Evolutionary conservation across 371 early-diverging fungal genomes (phyloP).

Genomic region (Apophysomyces elegans): DNA sequence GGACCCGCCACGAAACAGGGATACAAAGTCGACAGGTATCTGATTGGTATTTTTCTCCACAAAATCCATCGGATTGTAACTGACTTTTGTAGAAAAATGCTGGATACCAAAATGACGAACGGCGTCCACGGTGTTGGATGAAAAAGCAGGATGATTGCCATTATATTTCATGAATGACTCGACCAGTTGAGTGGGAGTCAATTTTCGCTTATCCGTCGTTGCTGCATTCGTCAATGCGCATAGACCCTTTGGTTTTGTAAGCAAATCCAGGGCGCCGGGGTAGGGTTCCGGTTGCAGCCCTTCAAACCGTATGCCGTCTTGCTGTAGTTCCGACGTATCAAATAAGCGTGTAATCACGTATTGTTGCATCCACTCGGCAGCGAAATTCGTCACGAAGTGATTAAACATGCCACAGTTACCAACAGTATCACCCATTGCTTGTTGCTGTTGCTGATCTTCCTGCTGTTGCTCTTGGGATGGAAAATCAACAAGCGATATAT

Average conservation of each 20-base stretch:
- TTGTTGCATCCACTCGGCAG: conserved; percentile 81
- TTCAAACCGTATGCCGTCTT: conserved; percentile 32
- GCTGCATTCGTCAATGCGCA: conserved; percentile 49
- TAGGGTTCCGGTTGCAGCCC: conserved; percentile 45
- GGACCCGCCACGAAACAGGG: conserved; percentile 70
- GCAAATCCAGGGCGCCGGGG: conserved; percentile 42
- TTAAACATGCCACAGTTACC: conserved; percentile 56
- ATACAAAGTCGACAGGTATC: conserved; percentile 80
- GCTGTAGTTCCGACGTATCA: conserved; percentile 28
- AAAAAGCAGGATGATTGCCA: conserved; percentile 49
- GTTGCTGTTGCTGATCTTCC: neutral
- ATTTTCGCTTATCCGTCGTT: conserved; percentile 36
- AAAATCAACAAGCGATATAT: conserved; percentile 76
- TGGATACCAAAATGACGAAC: conserved; percentile 70
- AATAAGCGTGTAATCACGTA: conserved; percentile 68
- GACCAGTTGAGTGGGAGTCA: conserved; percentile 46
- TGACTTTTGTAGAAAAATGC: conserved; percentile 78
- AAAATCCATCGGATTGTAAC: conserved; percentile 78
- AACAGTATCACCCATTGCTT: conserved; percentile 18
- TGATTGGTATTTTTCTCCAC: conserved; percentile 73
- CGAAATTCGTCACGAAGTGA: conserved; percentile 78
- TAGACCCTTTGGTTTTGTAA: conserved; percentile 59
- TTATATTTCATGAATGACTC: conserved; percentile 51
- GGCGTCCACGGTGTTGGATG: conserved; percentile 45
- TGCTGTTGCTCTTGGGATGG: conserved; percentile 49